Conservation (phyloP, 306 rosid species). For the Pueraria montana region DNA sequence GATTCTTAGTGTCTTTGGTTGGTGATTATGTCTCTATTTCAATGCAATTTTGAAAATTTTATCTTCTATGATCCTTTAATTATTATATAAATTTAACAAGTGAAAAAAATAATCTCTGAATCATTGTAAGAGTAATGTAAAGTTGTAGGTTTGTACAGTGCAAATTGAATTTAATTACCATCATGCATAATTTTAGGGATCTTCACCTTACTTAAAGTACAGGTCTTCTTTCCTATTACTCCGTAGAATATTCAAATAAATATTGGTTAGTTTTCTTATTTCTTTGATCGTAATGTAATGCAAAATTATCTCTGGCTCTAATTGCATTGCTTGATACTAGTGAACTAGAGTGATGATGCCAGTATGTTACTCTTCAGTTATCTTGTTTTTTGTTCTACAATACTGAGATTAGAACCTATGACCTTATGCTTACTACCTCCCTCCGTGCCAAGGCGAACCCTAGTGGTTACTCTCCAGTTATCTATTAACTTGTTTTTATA, state of each 20-base stretch:
- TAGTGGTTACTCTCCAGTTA: not conserved
- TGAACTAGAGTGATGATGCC: conserved; percentile 8
- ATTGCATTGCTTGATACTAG: conserved; percentile 1
- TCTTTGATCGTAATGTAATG: not conserved
- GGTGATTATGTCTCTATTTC: conserved; percentile 13
- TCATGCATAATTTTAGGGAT: not conserved
- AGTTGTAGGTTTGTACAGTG: conserved; percentile 1
- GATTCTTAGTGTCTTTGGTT: not conserved
- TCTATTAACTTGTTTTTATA: not conserved
- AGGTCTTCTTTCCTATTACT: not conserved
- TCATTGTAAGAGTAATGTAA: not conserved
- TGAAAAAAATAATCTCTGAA: not conserved
- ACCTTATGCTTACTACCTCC: too few species aligned
- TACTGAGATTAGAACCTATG: too few species aligned
- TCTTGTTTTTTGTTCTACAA: not conserved
- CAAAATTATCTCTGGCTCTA: not conserved
- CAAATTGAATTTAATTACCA: conserved; percentile 3
- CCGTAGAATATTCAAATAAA: conserved; percentile 11
- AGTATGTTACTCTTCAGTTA: not conserved
- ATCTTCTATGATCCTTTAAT: not conserved
- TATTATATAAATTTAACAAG: not conserved
- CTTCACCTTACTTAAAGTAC: conserved; percentile 1
- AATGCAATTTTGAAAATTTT: not conserved
- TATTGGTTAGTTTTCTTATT: conserved; percentile 2
- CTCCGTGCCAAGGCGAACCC: too few species aligned